Evolutionary conservation across 176 grass and related monocot species (phyloP).

Genomic region (Oryza glumipatula): DNA sequence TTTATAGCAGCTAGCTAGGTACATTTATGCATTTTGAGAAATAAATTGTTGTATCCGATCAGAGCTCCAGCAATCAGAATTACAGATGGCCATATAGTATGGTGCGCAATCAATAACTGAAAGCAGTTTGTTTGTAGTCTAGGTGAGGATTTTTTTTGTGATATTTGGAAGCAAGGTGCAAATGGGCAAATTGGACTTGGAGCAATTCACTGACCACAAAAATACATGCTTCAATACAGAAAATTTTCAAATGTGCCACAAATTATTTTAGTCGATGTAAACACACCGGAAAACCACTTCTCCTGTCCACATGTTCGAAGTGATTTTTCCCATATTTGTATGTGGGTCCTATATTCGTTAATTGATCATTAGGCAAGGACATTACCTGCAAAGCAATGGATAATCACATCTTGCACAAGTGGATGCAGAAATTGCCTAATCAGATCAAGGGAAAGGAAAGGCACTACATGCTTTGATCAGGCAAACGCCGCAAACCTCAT

Average conservation of each 20-base stretch:
- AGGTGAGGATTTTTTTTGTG: conserved; percentile 35
- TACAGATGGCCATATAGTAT: conserved; percentile 22
- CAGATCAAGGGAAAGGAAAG: not conserved
- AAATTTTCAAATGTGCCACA: conserved; percentile 11
- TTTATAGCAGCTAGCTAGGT: conserved; percentile 26
- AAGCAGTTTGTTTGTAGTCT: conserved; percentile 37
- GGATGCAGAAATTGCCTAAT: not conserved
- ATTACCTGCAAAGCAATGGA: not conserved
- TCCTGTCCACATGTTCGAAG: not conserved
- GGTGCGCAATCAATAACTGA: conserved; percentile 33
- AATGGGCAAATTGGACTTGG: not conserved
- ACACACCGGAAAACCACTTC: not conserved
- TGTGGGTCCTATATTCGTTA: not conserved
- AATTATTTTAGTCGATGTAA: conserved; percentile 10
- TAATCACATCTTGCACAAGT: not conserved
- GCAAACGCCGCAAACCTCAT: not conserved
- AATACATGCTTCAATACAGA: conserved; percentile 1
- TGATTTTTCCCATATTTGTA: not conserved
- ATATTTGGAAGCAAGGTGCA: not conserved
- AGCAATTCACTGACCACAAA: not conserved
- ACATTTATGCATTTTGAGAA: not conserved
- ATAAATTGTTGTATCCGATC: not conserved
- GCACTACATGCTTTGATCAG: not conserved
- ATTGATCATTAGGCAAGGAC: not conserved
- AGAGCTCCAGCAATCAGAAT: not conserved